Evolutionary conservation across 2,329 filamentous ascomycete species (phyloP).

Genomic region (Graphilbum ipis-grandicollis): DNA sequence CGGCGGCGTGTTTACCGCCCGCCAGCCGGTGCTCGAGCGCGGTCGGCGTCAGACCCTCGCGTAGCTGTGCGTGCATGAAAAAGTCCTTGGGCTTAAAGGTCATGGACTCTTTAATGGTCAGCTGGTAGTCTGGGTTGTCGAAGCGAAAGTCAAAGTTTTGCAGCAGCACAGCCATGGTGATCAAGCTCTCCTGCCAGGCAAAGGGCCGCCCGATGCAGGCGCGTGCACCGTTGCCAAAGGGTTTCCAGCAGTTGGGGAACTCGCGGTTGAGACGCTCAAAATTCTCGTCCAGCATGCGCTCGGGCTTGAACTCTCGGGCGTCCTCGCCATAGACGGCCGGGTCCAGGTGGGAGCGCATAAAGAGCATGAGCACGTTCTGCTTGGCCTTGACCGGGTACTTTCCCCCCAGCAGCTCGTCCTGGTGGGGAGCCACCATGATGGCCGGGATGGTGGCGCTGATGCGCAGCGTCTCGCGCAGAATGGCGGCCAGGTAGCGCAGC

Average conservation of each 20-base stretch:
- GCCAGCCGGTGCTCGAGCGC: slow-evolving; percentile 28
- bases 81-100: slow-evolving; percentile 49
- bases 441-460: slow-evolving; percentile 41
- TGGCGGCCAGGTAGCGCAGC: slow-evolving; percentile 47
- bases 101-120: slow-evolving; percentile 37
- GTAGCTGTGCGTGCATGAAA: slow-evolving; percentile 37
- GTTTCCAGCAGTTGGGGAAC: slow-evolving; percentile 48
- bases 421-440: slow-evolving; percentile 35
- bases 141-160: slow-evolving; percentile 55
- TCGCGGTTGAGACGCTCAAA: slow-evolving; percentile 45
- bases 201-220: slow-evolving; percentile 56
- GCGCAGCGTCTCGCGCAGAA: slow-evolving; percentile 49
- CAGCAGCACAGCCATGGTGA: slow-evolving; percentile 44
- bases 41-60: slow-evolving; percentile 40
- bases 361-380: slow-evolving; percentile 28
- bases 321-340: slow-evolving; percentile 47
- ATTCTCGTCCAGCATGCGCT: slow-evolving; percentile 53
- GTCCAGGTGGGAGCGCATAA: slow-evolving; percentile 42
- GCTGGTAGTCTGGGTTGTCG: slow-evolving; percentile 40
- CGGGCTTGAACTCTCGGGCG: slow-evolving; percentile 48
- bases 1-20: slow-evolving; percentile 24
- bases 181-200: slow-evolving; percentile 54
- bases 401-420: slow-evolving; percentile 37
- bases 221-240: slow-evolving; percentile 42
- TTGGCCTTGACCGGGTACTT: slow-evolving; percentile 41